Evolutionary conservation across 495 filamentous ascomycete genomes (phyloP).

Genomic region (Penicillium silybi): DNA sequence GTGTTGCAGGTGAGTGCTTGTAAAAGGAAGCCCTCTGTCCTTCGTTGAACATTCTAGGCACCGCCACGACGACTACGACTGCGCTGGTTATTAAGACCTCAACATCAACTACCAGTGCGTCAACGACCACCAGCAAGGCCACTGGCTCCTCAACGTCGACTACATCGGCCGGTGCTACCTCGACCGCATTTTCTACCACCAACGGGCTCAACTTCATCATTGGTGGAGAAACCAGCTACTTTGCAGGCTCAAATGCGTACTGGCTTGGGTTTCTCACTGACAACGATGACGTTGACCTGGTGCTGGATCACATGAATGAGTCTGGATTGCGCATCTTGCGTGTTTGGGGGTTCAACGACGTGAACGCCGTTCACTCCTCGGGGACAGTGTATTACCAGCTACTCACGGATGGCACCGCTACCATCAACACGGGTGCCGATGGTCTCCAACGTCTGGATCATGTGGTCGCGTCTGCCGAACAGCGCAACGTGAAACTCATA

Average conservation of each 20-base stretch:
- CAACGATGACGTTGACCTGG: constrained; percentile 58
- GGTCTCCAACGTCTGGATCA: constrained; percentile 66
- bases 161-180: constrained; percentile 4
- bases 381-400: constrained; percentile 60
- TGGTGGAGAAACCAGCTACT: constrained; percentile 59
- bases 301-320: constrained; percentile 44
- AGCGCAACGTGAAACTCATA: constrained; percentile 56
- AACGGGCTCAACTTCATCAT: constrained; percentile 57
- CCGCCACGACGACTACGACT: constrained; percentile 12
- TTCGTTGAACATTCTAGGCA: not conserved
- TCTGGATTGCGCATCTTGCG: constrained; percentile 65
- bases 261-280: constrained; percentile 68
- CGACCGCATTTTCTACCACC: constrained; percentile 44
- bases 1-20: constrained; percentile 20
- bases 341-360: constrained; percentile 72
- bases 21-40: too few species aligned
- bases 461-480: constrained; percentile 57
- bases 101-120: constrained; percentile 7
- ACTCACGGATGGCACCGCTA: constrained; percentile 47
- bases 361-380: constrained; percentile 39
- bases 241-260: constrained; percentile 69
- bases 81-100: constrained; percentile 7
- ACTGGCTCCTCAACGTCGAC: constrained; percentile 2
- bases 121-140: not conserved
- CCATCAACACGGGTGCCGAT: constrained; percentile 63